Base-by-base conservation (phyloP, 2,329 filamentous ascomycete genomes). In the Passalora sequoiae region DNA sequence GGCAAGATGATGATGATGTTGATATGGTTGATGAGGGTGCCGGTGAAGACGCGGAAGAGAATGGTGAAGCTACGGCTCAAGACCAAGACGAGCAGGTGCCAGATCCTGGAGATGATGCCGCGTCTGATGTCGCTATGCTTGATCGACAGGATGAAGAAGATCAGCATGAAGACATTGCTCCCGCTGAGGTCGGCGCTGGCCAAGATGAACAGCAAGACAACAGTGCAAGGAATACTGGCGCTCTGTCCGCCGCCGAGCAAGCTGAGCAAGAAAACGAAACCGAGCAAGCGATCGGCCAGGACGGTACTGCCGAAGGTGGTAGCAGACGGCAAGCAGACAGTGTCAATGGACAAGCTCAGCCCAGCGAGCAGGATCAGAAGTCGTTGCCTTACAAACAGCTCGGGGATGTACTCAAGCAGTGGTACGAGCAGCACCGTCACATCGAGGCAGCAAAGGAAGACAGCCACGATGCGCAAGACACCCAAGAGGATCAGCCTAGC, bases 331-430 rank as follows among this genome's bases (percentile, higher is more conserved):
- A 48, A 38, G 44, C 48, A n/a, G 39, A 55, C 21, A 42, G 40
- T 10, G 19, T 36, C 4, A 44, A 46, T 41, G 53, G 53, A 20
- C 46, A 52, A 38, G 44, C 51, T 8, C 45, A 54, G 29, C 19
- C 30, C 15, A 44, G 47, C 7, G 35, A 42, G 10, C 41, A 49
- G 25, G 39, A 52, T 16, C 44, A 52, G 32, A 39, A 49, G 69
- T 72, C 33, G 16, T 80, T 92, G 54, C 86, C 89, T 1, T 95
- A 96, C 74, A 92, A 92, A 69, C 94, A 95, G 60, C 78, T 98
- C 21, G 92, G 92, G 16, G 89, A 98, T 68, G 84, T 88, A 4
- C 74, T 98, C 22, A 89, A 97, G 64, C 80, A 84, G 56, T 98
- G 89, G 87, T 89, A 97, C 65, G 80, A 86, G 46, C 86, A 89